Evolutionary conservation across 1,284 basidiomycete species (phyloP), one percentile per base, ranked within the genome.

Genomic region (Ceratobasidium sp.): DNA sequence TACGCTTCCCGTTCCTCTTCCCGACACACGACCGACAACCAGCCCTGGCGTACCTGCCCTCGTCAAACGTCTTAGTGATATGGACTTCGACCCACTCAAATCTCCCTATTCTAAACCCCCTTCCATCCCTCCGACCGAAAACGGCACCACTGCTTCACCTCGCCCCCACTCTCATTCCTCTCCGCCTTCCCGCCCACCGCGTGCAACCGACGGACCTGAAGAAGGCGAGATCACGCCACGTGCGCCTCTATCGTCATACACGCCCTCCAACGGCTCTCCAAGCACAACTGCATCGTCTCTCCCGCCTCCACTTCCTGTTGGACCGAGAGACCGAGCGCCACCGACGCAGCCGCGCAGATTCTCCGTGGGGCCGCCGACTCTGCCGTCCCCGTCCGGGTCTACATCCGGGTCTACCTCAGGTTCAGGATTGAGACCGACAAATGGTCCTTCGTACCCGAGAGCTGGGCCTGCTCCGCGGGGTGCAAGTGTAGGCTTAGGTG

Each of bases 311-410:
- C 36, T 41, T 41, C 36, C 36, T 41, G 5, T 41, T 31, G 66
- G 66, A 2, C 66, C 66, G 11, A 41, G 36, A 14, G 54, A 71
- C 48, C 56, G 57, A 8, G 56, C 45, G 17, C 69, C 69, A 3
- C 69, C 69, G 22, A 72, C 69, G 3, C 69, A 72, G 48, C 69
- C 69, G 22, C 56, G 69, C 24, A 59, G 57, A 4, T 72, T 72
- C 31, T 56, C 69, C 1, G 67, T 22, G 9, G 67, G 41, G 11
- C 36, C 36, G 6, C 6, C 36, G 6, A 41, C 36, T 41, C 6
- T 4, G 11, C 36, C 36, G 36, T 41, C 36, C 17, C 67, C 54
- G 2, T 36, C 69, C 11, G 31, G 50, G 8, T 22, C 2, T 19
- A 14, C 29, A 19, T 72, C 69, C 8, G n/a, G n/a, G n/a, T n/a